phyloP scores from a whole-genome alignment of 495 filamentous ascomycete species.

The Cercophora scortea region DNA sequence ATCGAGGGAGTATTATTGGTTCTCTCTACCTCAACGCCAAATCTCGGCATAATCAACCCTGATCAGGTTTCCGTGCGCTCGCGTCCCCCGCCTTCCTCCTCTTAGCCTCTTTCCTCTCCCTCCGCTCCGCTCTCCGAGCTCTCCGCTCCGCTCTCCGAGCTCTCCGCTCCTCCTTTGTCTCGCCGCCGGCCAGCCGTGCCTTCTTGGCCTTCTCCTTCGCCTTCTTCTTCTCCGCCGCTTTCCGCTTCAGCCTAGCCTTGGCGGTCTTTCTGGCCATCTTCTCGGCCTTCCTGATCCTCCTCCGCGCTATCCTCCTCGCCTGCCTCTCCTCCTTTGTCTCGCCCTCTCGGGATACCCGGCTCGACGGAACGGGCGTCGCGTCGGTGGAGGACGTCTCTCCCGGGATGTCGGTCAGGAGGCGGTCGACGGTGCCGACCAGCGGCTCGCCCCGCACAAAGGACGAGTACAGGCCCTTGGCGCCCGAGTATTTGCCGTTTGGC shows the following conservation, averaged over 20 bases:
- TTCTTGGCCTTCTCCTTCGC: constrained; percentile 11
- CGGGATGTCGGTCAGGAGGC: constrained; percentile 19
- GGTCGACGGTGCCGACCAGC: constrained; percentile 52
- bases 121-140: constrained; percentile 34
- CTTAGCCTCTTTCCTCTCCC: constrained; percentile 36
- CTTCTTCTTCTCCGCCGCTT: constrained; percentile 14
- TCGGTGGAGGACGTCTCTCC: constrained; percentile 6
- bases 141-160: constrained; percentile 33
- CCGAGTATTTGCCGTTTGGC: constrained; percentile 36
- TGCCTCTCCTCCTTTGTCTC: constrained; percentile 33
- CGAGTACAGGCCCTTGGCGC: constrained; percentile 61
- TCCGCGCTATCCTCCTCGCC: constrained; percentile 25
- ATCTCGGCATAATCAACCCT: neutral
- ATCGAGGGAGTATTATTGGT: too few species aligned
- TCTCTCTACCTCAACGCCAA: too few species aligned
- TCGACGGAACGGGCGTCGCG: constrained; percentile 1
- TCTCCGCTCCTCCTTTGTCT: constrained; percentile 33
- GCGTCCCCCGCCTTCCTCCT: constrained; percentile 6
- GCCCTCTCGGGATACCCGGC: neutral
- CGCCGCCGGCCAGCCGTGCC: constrained; percentile 10
- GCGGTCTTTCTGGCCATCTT: constrained; percentile 8
- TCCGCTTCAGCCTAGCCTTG: constrained; percentile 1
- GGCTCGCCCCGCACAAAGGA: constrained; percentile 71
- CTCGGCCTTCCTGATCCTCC: constrained; percentile 16
- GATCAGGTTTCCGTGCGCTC: neutral